Conservation (phyloP, 2,329 filamentous ascomycete species). For the Aspergillus pseudoglaucus region DNA sequence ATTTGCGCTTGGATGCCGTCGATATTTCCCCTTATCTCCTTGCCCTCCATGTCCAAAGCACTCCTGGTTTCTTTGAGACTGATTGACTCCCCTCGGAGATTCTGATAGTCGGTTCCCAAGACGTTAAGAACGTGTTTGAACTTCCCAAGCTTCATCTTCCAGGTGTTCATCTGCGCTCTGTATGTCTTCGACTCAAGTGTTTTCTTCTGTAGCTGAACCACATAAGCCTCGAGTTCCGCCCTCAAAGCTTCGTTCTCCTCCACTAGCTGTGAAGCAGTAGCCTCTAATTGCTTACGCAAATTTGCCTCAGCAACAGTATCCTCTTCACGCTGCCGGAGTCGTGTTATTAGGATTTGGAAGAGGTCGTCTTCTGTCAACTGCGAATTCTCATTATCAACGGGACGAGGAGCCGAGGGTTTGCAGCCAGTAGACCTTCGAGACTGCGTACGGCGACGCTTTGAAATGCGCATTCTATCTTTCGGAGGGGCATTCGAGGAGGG, state of each 20-base stretch:
- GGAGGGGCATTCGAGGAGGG: neutral
- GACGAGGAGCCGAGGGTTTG: neutral
- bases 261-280: slow-evolving; percentile 16
- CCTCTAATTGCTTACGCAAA: slow-evolving; percentile 21
- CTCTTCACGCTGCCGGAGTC: slow-evolving; percentile 29
- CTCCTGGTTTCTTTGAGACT: slow-evolving; percentile 18
- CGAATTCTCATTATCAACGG: neutral
- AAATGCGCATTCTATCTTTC: neutral
- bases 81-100: slow-evolving; percentile 24
- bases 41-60: slow-evolving; percentile 20
- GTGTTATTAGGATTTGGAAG: slow-evolving; percentile 30
- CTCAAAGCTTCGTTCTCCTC: slow-evolving; percentile 24
- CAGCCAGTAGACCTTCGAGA: neutral
- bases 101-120: slow-evolving; percentile 28
- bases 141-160: slow-evolving; percentile 29
- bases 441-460: slow-evolving; percentile 11
- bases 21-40: slow-evolving; percentile 17
- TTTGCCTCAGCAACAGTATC: slow-evolving; percentile 17
- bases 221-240: slow-evolving; percentile 13
- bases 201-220: slow-evolving; percentile 14
- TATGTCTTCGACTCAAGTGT: slow-evolving; percentile 15
- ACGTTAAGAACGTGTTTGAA: slow-evolving; percentile 27
- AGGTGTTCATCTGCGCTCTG: slow-evolving; percentile 22
- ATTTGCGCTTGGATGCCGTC: slow-evolving; percentile 18
- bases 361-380: slow-evolving; percentile 29